These are phyloP conservation scores for Kwoniella botswanensis DNA, from an alignment of 768 basidiomycete species.

Conservation along the genomic window DNA sequence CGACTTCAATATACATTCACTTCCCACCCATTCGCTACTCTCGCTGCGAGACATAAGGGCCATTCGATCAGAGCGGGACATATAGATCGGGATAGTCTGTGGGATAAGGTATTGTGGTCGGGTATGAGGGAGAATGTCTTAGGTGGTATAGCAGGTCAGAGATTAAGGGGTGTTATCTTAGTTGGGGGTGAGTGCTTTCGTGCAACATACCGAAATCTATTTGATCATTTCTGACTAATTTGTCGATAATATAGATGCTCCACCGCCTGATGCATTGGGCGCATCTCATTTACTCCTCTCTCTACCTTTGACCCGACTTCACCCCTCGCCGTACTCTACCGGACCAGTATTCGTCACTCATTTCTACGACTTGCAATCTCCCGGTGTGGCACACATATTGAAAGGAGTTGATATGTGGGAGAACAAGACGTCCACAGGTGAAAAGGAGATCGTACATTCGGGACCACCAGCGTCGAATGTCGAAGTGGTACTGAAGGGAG, in stretches of 20 bases:
- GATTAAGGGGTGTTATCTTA: constrained; percentile 71
- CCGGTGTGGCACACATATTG: constrained; percentile 31
- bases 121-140: constrained; percentile 65
- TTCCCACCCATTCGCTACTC: constrained; percentile 64
- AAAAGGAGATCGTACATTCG: constrained; percentile 61
- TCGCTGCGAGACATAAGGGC: constrained; percentile 80
- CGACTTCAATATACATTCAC: constrained; percentile 66
- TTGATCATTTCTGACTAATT: too few relatives aligned
- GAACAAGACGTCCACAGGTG: background rate
- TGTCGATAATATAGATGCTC: constrained; percentile 17
- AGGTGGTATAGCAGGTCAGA: constrained; percentile 68
- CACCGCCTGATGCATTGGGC: constrained; percentile 31
- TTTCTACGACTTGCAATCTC: constrained; percentile 79
- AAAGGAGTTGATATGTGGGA: constrained; percentile 55
- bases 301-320: constrained; percentile 70
- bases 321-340: constrained; percentile 67
- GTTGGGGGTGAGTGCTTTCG: constrained; percentile 67
- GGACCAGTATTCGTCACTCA: constrained; percentile 83
- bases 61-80: constrained; percentile 73
- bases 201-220: background rate
- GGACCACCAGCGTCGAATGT: constrained; percentile 86
- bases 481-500: constrained; percentile 76
- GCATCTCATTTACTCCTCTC: constrained; percentile 76
- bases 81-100: constrained; percentile 76
- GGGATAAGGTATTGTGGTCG: constrained; percentile 80